Base-by-base conservation (phyloP, 495 filamentous ascomycete species). In the Talaromyces nanjingensis region DNA sequence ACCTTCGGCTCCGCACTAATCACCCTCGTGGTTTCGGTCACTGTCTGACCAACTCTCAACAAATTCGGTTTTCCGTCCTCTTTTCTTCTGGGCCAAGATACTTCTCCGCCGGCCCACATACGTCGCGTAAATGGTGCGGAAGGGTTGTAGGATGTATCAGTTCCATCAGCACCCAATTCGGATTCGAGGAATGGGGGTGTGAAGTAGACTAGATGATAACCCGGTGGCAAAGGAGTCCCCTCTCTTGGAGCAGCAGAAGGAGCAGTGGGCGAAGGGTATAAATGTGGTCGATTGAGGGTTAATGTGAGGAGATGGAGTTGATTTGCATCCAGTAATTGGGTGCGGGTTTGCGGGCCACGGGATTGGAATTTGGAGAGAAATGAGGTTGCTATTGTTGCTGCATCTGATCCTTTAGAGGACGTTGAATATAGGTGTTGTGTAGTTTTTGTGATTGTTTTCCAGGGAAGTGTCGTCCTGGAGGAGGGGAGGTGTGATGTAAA, bases 41-140 rank as follows among this genome's bases (percentile, higher is more conserved):
- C 83, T 8, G 73, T 64, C 49, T 86, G 79, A 3, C 84, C 86
- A 0, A 87, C 77, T 4, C 77, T 71, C 59, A 86, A 68, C 11
- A 68, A 68, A 62, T 81, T 79, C 52, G 71, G 66, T 14, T 72
- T 69, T 6, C 76, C 75, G 9, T 72, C 65, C 1, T 54, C 62
- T 34, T 66, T 67, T 3, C 77, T 67, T 2, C 77, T 74, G 6
- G 72, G 74, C 84, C 83, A 87, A n/a, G 68, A 59, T 25, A 87
- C 76, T 63, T 78, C 74, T 0, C 90, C 91, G 27, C 90, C 90
- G 2, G 88, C 89, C 91, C 91, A 96, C 85, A 96, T 87, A 25
- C 90, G 84, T 24, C 88, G 79, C 25, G 78, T 82, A 64, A 86
- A 93, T 0, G 87, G 85, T 0, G 63, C 33, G 3, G 84, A 82